phyloP scores from a whole-genome alignment of 495 filamentous ascomycete species.

The Trichoderma reesei region DNA sequence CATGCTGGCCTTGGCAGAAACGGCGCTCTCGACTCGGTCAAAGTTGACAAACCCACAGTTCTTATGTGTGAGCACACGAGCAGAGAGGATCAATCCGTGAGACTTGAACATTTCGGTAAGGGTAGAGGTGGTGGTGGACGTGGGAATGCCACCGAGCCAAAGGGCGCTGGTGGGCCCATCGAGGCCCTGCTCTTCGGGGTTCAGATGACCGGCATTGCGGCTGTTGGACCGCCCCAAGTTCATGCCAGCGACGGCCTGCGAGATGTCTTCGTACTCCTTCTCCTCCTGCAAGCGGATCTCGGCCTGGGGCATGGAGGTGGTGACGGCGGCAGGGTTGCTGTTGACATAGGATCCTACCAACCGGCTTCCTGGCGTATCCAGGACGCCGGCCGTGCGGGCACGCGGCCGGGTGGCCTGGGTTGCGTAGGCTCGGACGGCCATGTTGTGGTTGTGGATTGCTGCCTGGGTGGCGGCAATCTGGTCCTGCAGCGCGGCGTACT shows the following conservation, averaged over 20 bases:
- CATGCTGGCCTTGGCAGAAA: constrained; percentile 72
- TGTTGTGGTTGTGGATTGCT: constrained; percentile 85
- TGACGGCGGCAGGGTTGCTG: constrained; percentile 58
- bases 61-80: constrained; percentile 92
- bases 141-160: constrained; percentile 97
- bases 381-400: constrained; percentile 72
- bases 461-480: constrained; percentile 71
- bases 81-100: constrained; percentile 85
- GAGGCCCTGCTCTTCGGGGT: constrained; percentile 63
- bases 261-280: constrained; percentile 56
- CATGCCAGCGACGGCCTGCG: constrained; percentile 70
- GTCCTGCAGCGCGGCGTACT: constrained; percentile 52
- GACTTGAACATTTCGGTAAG: constrained; percentile 85
- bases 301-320: constrained; percentile 70
- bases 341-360: constrained; percentile 71
- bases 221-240: constrained; percentile 56
- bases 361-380: constrained; percentile 71
- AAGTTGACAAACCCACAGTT: constrained; percentile 99
- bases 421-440: constrained; percentile 85
- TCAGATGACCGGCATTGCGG: constrained; percentile 45
- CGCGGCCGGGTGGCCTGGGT: constrained; percentile 77
- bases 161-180: constrained; percentile 87
- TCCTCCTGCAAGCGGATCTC: constrained; percentile 66
- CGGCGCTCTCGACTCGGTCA: constrained; percentile 77
- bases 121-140: constrained; percentile 89